A percentile compares a stretch with the other conserved stretches of the same genome.
Conservation (phyloP, 306 rosid species). For the Elaeagnus macrophylla region DNA sequence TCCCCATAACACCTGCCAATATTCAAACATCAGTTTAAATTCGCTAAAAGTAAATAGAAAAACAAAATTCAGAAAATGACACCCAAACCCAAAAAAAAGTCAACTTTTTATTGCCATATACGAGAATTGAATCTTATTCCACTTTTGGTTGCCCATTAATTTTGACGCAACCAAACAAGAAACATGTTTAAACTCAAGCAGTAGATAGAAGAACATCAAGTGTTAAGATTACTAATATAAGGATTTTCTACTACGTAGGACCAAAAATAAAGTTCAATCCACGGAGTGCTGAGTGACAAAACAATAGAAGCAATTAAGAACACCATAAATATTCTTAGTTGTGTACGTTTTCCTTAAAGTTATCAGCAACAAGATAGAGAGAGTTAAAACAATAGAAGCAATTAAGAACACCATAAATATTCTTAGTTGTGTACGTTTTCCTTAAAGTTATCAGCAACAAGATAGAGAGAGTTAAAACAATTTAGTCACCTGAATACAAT, state of each 20-base stretch:
- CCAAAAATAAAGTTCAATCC: background rate
- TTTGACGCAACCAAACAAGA: background rate
- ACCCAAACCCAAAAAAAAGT: background rate
- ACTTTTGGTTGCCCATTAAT: background rate
- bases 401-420: background rate
- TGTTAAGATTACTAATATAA: too few species aligned
- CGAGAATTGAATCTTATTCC: background rate
- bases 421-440: background rate
- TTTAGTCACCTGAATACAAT: slow-evolving; percentile 27
- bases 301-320: background rate
- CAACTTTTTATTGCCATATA: background rate
- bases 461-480: background rate
- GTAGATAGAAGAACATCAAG: background rate
- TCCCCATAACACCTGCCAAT: slow-evolving; percentile 43
- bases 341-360: background rate
- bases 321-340: background rate
- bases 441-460: background rate
- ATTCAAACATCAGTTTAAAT: background rate
- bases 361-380: slow-evolving; percentile 2
- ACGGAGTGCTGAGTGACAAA: too few species aligned
- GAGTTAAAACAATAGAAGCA: background rate
- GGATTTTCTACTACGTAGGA: background rate
- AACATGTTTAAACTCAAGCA: background rate
- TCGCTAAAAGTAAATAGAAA: background rate
- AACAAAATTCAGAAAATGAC: background rate